Base-by-base conservation (phyloP, 139 green algal species). In the Chlorella sp. region DNA sequence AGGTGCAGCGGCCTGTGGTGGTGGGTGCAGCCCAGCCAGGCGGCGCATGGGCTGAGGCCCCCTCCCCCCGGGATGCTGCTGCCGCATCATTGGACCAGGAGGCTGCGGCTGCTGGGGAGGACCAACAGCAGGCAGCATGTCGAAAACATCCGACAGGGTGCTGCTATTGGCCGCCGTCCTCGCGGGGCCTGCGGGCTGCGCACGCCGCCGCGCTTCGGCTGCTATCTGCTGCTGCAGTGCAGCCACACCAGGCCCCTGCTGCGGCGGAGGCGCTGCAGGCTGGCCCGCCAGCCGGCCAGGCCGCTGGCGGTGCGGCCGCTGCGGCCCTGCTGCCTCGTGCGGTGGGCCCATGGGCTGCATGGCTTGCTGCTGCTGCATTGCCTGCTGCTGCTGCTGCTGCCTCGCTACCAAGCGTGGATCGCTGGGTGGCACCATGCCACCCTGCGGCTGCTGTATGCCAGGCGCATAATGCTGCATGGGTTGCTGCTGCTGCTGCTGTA, bases 351-450 rank as follows among this genome's bases (percentile, higher is more conserved):
- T 55, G 11, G 44, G 44, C 44, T 55, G 44, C 44, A 55, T 55
- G 7, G 15, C 51, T 56, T 71, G 74, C 47, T 81, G 74, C 74
- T 79, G 72, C 71, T 78, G 71, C n/a, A n/a, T n/a, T n/a, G n/a
- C n/a, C 71, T 78, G 71, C 39, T 80, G 39, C 26, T 78, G 39
- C 70, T 76, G 70, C 17, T 60, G 70, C 67, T 74, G 67, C 30
- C 13, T 20, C 2, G 51, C 51, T 21, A 60, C 5, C 28, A 69
- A 69, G 28, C 63, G 63, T 13, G 63, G 30, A 32, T 72, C 65
- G 32, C 3, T 6, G 13, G 65, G 65, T 34, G 65, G 65, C 65
- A 23, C 13, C 65, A 72, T 44, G 9, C 51, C 51, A 15, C n/a
- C 30, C 28, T 69, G 63, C n/a, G n/a, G n/a, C 26, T 16, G n/a